These are phyloP conservation scores for Fusarium verrucosum DNA, from an alignment of 2,329 filamentous ascomycete species.

Conservation along the genomic window DNA sequence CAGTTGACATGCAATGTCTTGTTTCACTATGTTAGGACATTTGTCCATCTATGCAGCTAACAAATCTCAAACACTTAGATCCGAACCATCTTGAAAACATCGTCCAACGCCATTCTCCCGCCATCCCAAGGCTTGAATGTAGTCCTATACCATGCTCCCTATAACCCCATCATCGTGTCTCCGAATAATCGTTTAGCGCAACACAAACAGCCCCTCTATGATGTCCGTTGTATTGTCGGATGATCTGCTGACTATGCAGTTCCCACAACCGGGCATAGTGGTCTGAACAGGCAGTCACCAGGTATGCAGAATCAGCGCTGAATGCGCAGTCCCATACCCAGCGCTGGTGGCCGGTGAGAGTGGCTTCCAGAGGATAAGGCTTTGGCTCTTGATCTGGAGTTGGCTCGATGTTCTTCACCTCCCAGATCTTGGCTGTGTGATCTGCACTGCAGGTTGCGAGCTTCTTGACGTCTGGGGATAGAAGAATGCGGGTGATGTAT, in stretches of 20 bases:
- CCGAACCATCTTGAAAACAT: constrained; percentile 26
- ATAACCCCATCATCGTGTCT: constrained; percentile 54
- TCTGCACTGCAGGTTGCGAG: constrained; percentile 93
- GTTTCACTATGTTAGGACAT: not conserved
- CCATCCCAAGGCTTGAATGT: constrained; percentile 13
- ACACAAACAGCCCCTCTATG: constrained; percentile 93
- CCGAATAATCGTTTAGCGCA: constrained; percentile 86
- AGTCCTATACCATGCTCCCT: constrained; percentile 18
- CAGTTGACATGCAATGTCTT: not conserved
- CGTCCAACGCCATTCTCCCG: constrained; percentile 39
- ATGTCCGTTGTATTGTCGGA: constrained; percentile 94
- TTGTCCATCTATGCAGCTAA: constrained; percentile 7
- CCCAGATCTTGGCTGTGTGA: constrained; percentile 96
- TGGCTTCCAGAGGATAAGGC: constrained; percentile 84
- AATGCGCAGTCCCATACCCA: constrained; percentile 99
- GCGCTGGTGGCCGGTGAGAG: constrained; percentile 87
- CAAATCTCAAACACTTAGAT: constrained; percentile 10
- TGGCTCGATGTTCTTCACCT: constrained; percentile 76
- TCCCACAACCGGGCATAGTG: constrained; percentile 95
- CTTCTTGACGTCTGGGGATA: constrained; percentile 93
- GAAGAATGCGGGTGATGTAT: constrained; percentile 89
- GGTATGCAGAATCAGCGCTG: constrained; percentile 89
- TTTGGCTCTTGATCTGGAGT: constrained; percentile 55
- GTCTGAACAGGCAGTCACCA: constrained; percentile 92
- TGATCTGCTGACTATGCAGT: constrained; percentile 84